Conservation (phyloP, 2,329 filamentous ascomycete genomes). For the Neonectria coccinea region DNA sequence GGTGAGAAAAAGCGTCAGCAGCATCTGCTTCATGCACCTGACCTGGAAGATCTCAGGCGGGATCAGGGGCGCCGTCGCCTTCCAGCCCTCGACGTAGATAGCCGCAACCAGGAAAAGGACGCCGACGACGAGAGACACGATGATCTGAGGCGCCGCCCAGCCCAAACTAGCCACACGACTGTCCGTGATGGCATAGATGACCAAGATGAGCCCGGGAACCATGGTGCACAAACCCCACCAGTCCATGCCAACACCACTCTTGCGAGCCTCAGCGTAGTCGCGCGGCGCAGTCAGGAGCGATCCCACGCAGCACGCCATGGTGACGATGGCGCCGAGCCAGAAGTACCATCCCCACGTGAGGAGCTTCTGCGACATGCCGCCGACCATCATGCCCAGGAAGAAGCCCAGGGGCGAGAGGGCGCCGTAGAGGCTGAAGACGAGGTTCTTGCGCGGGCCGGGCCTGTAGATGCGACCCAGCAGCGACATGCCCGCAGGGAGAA, state of each 20-base stretch:
- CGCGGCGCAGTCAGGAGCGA: constrained; percentile 52
- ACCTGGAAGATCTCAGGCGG: constrained; percentile 73
- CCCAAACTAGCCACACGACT: constrained; percentile 65
- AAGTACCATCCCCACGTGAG: constrained; percentile 76
- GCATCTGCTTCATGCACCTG: constrained; percentile 69
- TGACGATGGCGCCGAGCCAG: constrained; percentile 65
- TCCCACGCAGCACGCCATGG: constrained; percentile 64
- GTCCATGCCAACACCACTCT: constrained; percentile 63
- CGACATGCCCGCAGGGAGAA: constrained; percentile 75
- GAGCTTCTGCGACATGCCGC: constrained; percentile 70
- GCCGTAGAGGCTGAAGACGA: constrained; percentile 70
- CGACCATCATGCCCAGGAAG: constrained; percentile 73
- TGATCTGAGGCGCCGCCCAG: constrained; percentile 75
- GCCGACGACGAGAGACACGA: constrained; percentile 68
- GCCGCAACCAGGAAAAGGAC: constrained; percentile 63
- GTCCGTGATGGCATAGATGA: constrained; percentile 77
- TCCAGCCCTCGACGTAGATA: constrained; percentile 73
- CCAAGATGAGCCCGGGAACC: constrained; percentile 69
- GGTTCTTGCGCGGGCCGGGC: constrained; percentile 76
- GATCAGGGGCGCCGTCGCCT: constrained; percentile 70
- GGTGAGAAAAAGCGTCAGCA: constrained; percentile 62
- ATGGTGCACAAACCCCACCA: constrained; percentile 68
- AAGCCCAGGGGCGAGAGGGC: constrained; percentile 67
- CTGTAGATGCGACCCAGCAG: constrained; percentile 73
- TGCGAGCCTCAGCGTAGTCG: constrained; percentile 50